A percentile compares a stretch with the other conserved stretches of the same genome.
These are phyloP conservation scores for Trichosanthes cucumerina DNA, from an alignment of 306 rosid genomes.

Conservation along the genomic window DNA sequence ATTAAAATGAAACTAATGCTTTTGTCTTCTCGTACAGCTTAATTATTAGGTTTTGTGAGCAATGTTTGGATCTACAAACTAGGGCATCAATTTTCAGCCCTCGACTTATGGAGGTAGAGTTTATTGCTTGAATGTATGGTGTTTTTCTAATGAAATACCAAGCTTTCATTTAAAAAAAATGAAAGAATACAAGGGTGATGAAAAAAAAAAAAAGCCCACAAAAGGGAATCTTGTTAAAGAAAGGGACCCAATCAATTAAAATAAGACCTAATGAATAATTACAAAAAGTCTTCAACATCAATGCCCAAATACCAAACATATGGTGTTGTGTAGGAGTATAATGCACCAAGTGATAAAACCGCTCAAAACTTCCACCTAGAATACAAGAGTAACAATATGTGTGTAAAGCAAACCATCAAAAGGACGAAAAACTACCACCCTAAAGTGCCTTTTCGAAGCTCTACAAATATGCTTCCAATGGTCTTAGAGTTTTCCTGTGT, in stretches of 20 bases:
- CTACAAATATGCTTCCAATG: neutral
- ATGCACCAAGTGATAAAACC: neutral
- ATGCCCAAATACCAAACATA: neutral
- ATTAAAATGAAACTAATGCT: constrained; percentile 3
- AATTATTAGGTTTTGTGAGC: constrained; percentile 80
- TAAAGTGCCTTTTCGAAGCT: neutral
- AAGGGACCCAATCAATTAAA: too few species aligned
- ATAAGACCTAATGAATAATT: too few species aligned
- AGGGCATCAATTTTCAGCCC: constrained; percentile 85
- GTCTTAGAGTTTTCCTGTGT: neutral
- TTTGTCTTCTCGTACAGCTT: constrained; percentile 44
- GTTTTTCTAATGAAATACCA: too few species aligned
- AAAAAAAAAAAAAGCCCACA: too few species aligned
- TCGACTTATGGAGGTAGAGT: constrained; percentile 87
- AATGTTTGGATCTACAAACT: constrained; percentile 62
- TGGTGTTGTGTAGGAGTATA: neutral
- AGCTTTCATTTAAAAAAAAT: too few species aligned
- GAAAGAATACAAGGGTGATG: too few species aligned
- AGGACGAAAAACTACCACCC: neutral
- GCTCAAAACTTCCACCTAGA: neutral
- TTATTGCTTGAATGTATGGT: constrained; percentile 3
- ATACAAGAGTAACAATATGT: neutral
- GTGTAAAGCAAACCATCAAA: too few species aligned
- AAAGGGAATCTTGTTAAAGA: too few species aligned
- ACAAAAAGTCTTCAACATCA: too few species aligned